Conservation (phyloP, 495 filamentous ascomycete genomes). For the Tuber aestivum region DNA sequence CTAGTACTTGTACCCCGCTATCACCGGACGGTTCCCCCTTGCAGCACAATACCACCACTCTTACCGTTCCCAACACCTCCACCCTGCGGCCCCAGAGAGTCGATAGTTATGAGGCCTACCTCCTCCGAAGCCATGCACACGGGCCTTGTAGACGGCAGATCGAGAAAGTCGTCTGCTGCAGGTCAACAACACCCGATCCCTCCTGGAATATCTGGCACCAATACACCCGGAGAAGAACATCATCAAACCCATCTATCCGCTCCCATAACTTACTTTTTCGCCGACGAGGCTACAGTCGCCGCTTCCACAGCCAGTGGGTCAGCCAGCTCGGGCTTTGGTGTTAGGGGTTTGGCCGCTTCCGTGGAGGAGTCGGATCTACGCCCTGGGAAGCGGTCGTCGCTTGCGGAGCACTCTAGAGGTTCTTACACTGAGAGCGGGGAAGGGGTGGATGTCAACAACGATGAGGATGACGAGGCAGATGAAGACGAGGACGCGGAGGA, state of each 20-base stretch:
- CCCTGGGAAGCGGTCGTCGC: slow-evolving; percentile 20
- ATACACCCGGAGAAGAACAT: slow-evolving; percentile 24
- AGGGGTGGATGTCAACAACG: slow-evolving; percentile 6
- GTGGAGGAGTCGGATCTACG: slow-evolving; percentile 43
- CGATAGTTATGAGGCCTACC: slow-evolving; percentile 31
- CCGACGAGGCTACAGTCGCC: slow-evolving; percentile 52
- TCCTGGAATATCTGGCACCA: slow-evolving; percentile 25
- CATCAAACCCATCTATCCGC: slow-evolving; percentile 37
- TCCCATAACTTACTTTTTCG: slow-evolving; percentile 55
- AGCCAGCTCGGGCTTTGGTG: slow-evolving; percentile 31
- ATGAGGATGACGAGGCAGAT: slow-evolving; percentile 37
- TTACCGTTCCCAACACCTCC: slow-evolving; percentile 17
- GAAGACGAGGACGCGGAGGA: slow-evolving; percentile 44
- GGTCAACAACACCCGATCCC: slow-evolving; percentile 15
- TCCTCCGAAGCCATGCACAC: slow-evolving; percentile 37
- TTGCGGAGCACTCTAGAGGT: slow-evolving; percentile 22
- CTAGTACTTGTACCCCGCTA: slow-evolving; percentile 30
- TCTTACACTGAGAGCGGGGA: slow-evolving; percentile 14
- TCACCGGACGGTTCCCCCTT: slow-evolving; percentile 14
- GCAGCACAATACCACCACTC: slow-evolving; percentile 1
- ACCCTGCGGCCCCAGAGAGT: not conserved
- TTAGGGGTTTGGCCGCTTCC: slow-evolving; percentile 39
- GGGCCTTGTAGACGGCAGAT: slow-evolving; percentile 30
- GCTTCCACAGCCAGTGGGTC: slow-evolving; percentile 44
- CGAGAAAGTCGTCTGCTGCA: slow-evolving; percentile 37